phyloP scores from a whole-genome alignment of 495 filamentous ascomycete species.

The Penicillium dipodomyicola region DNA sequence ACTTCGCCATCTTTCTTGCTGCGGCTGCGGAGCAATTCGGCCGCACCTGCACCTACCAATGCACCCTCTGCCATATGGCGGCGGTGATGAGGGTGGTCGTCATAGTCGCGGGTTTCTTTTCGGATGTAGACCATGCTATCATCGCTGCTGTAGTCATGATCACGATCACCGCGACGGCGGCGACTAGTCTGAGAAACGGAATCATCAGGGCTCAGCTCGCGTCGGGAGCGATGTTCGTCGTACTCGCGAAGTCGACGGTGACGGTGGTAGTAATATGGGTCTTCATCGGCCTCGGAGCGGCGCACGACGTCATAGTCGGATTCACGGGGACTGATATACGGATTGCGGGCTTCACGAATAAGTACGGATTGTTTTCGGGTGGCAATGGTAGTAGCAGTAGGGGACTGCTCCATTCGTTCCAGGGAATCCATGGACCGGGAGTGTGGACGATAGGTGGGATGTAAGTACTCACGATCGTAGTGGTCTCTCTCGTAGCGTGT shows the following conservation, averaged over 20 bases:
- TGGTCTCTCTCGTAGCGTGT: conserved; percentile 53
- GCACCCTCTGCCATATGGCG: conserved; percentile 87
- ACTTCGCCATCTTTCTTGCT: conserved; percentile 57
- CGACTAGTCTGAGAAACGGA: conserved; percentile 54
- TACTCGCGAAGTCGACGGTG: conserved; percentile 55
- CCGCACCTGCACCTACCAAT: conserved; percentile 71
- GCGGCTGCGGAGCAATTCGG: conserved; percentile 70
- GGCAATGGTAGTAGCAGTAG: conserved; percentile 56
- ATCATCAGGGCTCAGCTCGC: conserved; percentile 59
- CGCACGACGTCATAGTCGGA: conserved; percentile 67
- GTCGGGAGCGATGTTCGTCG: conserved; percentile 50
- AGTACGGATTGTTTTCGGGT: conserved; percentile 76
- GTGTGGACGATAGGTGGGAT: conserved; percentile 57
- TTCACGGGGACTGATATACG: conserved; percentile 64
- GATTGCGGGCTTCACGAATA: conserved; percentile 68
- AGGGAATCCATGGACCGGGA: conserved; percentile 69
- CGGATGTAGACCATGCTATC: conserved; percentile 62
- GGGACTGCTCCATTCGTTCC: conserved; percentile 47
- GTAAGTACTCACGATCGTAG: conserved; percentile 51
- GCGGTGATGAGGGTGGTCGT: conserved; percentile 61
- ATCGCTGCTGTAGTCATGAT: conserved; percentile 57
- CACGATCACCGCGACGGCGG: conserved; percentile 34
- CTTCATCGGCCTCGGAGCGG: conserved; percentile 55
- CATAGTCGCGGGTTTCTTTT: conserved; percentile 54
- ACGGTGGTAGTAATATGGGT: conserved; percentile 65